Evolutionary conservation across 2,329 filamentous ascomycete genomes (phyloP), one percentile per base, ranked within the genome.

Genomic region (Orbilia oligospora): DNA sequence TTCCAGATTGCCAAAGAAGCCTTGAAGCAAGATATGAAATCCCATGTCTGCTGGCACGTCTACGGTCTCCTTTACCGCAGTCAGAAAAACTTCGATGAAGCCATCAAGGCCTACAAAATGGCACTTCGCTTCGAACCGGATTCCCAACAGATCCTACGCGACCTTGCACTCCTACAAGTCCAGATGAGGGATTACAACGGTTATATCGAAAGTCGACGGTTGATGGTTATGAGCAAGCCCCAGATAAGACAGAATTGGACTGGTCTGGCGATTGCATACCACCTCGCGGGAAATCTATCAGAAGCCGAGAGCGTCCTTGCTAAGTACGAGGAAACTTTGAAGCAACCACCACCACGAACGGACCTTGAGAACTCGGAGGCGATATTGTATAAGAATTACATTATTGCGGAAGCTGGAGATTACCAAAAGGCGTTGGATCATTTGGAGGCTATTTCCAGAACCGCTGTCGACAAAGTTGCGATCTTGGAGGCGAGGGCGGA

Each of bases 31-130:
- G 94, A 98, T 84, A 98, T 99, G 94, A 97, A 97, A 87, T 97
- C 94, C 83, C 95, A 98, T 86, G 94, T 99, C 83, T 98, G 94
- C 88, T 99, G 96, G 96, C 97, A 99, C 85, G 96, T 99, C 79
- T 99, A 98, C 84, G 96, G 97, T 36, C 86, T 99, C 81, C 88
- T 99, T 64, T 98, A 97, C 86, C 91, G 95, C 65, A 91, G 93
- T 61, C 92, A 92, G 83, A 98, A 98, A 88, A 98, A 99, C 86
- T 98, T 97, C 82, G 96, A 98, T 85, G 96, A 98, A 86, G 95
- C 97, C 9, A 97, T 97, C 87, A 98, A 98, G 88, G 97, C 96
- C 75, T 99, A 99, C 88, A 97, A 97, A 84, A 97, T 97, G 85
- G 96, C 96, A 16, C 87, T 99, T 82, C 91, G 90, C 84, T 89